Base-by-base conservation (phyloP, 345 rosid species). In the Gossypium raimondii region DNA sequence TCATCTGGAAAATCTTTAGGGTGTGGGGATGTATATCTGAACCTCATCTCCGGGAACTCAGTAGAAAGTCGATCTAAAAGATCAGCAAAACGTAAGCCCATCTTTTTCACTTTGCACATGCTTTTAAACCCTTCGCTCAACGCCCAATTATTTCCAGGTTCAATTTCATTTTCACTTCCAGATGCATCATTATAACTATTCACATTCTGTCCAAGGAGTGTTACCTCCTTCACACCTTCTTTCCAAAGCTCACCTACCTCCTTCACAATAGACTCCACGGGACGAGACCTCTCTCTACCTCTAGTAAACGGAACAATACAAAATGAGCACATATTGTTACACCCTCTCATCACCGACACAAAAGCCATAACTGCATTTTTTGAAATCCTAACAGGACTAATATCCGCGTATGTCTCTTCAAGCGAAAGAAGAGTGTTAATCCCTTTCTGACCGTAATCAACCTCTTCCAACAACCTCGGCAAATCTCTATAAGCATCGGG, bases 401-500 rank as follows among this genome's bases (percentile, higher is more conserved):
- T 86, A 83, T 94, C 98, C 0, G 97, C 98, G 58, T 94, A 94
- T 34, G 97, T 94, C 86, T 94, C 97, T 85, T 94, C 98, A 12
- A 94, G 88, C 22, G 98, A 94, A 78, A 94, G 92, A 76, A 94
- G 88, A 69, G 98, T 89, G 76, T 93, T 92, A 77, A 95, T 92
- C 75, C 99, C 99, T 73, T 92, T 91, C 48, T 89, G 96, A 64
- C 98, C 98, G 16, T 88, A 88, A 34, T 91, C 98, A 38, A 95
- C 99, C 73, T 92, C 98, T 55, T 89, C 93, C 67, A 95, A 76
- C 13, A 95, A 72, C 59, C 90, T 84, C 1, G 99, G 98, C 76
- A 92, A 85, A 81, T 95, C 98, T 81, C 99, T 87, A 70, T 92
- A 95, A n/a, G 99, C 99, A 83, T 95, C 97, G 9, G 97, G 94